phyloP scores from a whole-genome alignment of 768 basidiomycete species.

The Leucosporidium creatinivorum region DNA sequence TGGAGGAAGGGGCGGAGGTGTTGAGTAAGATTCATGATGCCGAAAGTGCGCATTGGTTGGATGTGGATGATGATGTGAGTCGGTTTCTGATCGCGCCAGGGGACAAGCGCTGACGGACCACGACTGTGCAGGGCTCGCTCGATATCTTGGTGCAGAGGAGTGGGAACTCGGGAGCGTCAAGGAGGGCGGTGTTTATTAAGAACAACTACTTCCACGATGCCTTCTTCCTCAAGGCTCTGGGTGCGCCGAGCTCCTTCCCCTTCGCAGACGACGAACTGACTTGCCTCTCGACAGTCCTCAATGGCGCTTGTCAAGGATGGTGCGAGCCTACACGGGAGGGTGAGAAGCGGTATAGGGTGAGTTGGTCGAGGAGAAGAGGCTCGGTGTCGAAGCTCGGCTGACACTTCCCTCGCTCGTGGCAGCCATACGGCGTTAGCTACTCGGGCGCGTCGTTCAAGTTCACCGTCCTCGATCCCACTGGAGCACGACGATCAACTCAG shows the following conservation, averaged over 20 bases:
- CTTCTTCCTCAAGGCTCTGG: constrained; percentile 94
- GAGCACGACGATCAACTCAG: constrained; percentile 81
- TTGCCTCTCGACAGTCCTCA: constrained; percentile 56
- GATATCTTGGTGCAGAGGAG: constrained; percentile 87
- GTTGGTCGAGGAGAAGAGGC: constrained; percentile 32
- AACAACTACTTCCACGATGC: constrained; percentile 99
- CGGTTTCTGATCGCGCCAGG: no score
- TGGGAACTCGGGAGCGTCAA: constrained; percentile 50
- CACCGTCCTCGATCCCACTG: constrained; percentile 85
- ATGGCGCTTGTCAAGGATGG: constrained; percentile 80
- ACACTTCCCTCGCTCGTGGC: constrained; percentile 8
- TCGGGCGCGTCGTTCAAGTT: constrained; percentile 96
- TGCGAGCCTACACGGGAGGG: constrained; percentile 61
- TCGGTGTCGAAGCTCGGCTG: constrained; percentile 4
- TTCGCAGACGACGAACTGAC: not conserved
- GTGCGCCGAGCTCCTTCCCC: constrained; percentile 47
- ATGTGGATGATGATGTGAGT: constrained; percentile 91
- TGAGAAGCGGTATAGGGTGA: constrained; percentile 60
- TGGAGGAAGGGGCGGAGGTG: constrained; percentile 51
- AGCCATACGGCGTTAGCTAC: constrained; percentile 92
- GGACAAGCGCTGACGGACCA: not conserved
- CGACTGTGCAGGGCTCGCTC: constrained; percentile 59
- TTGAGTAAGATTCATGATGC: constrained; percentile 70
- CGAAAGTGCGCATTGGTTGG: constrained; percentile 67
- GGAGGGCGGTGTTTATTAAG: constrained; percentile 65